These are phyloP conservation scores for Myotisia sp. DNA, from an alignment of 2,329 filamentous ascomycete species.

Conservation along the genomic window DNA sequence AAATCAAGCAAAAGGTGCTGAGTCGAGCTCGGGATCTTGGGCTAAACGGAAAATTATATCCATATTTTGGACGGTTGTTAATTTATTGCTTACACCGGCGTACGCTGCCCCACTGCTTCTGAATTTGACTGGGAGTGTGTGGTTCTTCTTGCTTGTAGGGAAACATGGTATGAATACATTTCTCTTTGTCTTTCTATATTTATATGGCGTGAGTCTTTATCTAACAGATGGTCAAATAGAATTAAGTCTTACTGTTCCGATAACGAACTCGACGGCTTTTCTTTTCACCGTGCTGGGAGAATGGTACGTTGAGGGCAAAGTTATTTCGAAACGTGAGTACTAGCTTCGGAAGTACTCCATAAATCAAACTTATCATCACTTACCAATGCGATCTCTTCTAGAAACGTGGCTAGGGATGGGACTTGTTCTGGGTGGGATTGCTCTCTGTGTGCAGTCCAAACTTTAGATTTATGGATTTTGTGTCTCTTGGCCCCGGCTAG, in stretches of 20 bases:
- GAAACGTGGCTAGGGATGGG: slow-evolving; percentile 75
- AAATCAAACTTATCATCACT: slow-evolving; percentile 10
- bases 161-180: slow-evolving; percentile 56
- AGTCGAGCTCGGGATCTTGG: slow-evolving; percentile 37
- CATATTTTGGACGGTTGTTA: slow-evolving; percentile 59
- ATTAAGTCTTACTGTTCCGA: slow-evolving; percentile 81
- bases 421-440: slow-evolving; percentile 66
- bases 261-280: slow-evolving; percentile 87
- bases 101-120: slow-evolving; percentile 75
- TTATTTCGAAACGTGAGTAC: slow-evolving; percentile 61
- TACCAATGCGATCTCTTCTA: slow-evolving; percentile 24
- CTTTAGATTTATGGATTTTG: no score
- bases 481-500: neutral
- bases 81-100: slow-evolving; percentile 63
- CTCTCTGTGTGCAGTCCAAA: slow-evolving; percentile 57
- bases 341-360: neutral
- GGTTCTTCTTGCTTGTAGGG: slow-evolving; percentile 92
- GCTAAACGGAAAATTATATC: slow-evolving; percentile 48
- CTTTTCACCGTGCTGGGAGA: slow-evolving; percentile 91
- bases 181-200: slow-evolving; percentile 2
- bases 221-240: slow-evolving; percentile 39
- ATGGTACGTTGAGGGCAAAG: slow-evolving; percentile 87
- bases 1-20: slow-evolving; percentile 8
- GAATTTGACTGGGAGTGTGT: slow-evolving; percentile 84
- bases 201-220: neutral